phyloP scores from a whole-genome alignment of 768 basidiomycete species.

The Lactarius deliciosus region DNA sequence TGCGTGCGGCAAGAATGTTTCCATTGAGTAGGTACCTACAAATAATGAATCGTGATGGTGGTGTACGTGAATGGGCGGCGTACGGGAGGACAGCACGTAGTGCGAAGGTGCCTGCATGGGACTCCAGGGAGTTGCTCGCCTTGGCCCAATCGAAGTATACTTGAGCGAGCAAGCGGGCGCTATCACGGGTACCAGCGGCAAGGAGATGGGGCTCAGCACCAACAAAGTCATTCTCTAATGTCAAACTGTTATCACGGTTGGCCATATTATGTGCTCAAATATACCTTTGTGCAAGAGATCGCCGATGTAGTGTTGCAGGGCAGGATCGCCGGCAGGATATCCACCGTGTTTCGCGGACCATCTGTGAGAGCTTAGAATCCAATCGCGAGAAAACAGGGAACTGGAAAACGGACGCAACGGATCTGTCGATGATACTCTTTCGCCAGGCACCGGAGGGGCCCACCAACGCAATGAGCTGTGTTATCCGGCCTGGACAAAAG shows the following conservation, averaged over 20 bases:
- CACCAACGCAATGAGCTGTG: conserved; percentile 86
- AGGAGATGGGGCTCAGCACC: conserved; percentile 81
- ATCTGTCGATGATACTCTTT: conserved; percentile 82
- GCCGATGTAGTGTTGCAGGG: conserved; percentile 86
- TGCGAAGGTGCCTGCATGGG: conserved; percentile 66
- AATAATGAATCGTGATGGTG: conserved; percentile 9
- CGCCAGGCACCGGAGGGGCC: conserved; percentile 83
- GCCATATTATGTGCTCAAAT: conserved; percentile 2
- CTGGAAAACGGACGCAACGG: conserved; percentile 67
- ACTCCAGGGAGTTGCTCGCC: conserved; percentile 38
- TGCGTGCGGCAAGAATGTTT: conserved; percentile 88
- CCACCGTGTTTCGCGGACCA: conserved; percentile 81
- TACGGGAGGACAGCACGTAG: conserved; percentile 85
- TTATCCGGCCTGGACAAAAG: conserved; percentile 64
- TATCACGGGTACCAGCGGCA: conserved; percentile 84
- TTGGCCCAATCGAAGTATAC: conserved; percentile 81
- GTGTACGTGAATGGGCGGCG: conserved; percentile 35
- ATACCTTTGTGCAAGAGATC: conserved; percentile 83
- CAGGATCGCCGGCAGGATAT: conserved; percentile 86
- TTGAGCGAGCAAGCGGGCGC: conserved; percentile 80
- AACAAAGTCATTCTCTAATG: conserved; percentile 70
- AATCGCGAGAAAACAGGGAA: conserved; percentile 1
- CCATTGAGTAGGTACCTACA: conserved; percentile 76
- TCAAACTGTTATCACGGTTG: not conserved
- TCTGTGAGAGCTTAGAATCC: conserved; percentile 42